Base-by-base conservation (phyloP, 164 flowering plant genomes). In the Protea cynaroides region DNA sequence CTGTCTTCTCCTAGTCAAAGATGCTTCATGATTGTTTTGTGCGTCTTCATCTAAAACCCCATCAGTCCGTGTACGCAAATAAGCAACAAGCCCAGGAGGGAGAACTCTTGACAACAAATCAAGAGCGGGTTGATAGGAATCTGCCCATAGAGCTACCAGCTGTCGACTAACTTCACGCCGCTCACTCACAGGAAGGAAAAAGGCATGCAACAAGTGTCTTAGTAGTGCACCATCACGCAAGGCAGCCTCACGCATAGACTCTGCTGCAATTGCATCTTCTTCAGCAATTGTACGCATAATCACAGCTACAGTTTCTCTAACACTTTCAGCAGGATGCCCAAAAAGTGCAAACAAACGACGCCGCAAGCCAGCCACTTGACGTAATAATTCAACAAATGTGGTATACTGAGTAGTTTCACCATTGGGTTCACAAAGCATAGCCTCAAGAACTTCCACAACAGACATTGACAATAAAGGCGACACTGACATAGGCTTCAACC, bases 211-310 rank as follows among this genome's bases (percentile, higher is more conserved):
- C 68, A 94, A 75, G 78, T 94, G 96, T 70, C 96, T 80, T 76
- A 91, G 63, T 67, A 91, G 76, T 61, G 99, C 99, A 78, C 97
- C 99, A 85, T 94, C 99, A 59, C 96, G 88, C 69, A 94, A 76
- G 67, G 99, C 91, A 83, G 99, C 97, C 81, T 87, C 99, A 23
- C 99, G 89, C 99, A 94, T 94, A 17, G 96, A 94, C 76, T 94
- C 99, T 64, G 99, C 97, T 62, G 99, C 99, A 78, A 94, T 89
- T 51, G 99, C 97, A 83, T 94, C 99, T 83, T 94, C 99, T 76
- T 91, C 99, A 43, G 99, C 99, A 72, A 94, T 94, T 21, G 97
- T 86, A 21, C 99, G 95, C 99, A 94, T 94, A 59, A 94, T 85
- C 14, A 94, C 90, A 62, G 97, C 99, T 37, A 94, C 96, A 15